A percentile compares a stretch with the other conserved stretches of the same genome.
Evolutionary conservation across 768 basidiomycete species (phyloP).

Genomic region (Mycena alexandri): DNA sequence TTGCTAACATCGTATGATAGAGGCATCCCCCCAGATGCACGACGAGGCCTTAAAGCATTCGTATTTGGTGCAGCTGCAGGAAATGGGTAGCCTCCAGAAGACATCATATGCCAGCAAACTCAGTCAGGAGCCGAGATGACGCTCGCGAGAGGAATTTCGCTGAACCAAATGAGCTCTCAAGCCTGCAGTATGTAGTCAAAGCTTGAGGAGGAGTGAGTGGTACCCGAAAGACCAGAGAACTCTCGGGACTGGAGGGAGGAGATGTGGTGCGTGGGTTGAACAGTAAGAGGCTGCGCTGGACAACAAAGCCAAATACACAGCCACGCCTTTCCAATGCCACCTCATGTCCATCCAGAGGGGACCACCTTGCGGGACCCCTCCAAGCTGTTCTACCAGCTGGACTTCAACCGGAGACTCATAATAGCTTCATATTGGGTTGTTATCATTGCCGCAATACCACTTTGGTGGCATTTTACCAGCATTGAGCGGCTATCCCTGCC

Average conservation of each 20-base stretch:
- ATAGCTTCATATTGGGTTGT: constrained; percentile 84
- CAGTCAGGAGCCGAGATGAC: constrained; percentile 31
- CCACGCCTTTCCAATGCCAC: too few relatives aligned
- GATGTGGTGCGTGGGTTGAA: constrained; percentile 18
- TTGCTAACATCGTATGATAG: constrained; percentile 57
- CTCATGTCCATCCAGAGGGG: constrained; percentile 36
- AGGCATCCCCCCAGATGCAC: constrained; percentile 46
- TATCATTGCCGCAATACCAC: constrained; percentile 82
- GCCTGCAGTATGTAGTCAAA: neutral
- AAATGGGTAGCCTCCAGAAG: constrained; percentile 56
- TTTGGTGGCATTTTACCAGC: constrained; percentile 95
- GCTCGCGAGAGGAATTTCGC: constrained; percentile 13
- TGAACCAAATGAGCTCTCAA: constrained; percentile 4
- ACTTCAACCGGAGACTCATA: constrained; percentile 66
- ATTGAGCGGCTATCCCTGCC: constrained; percentile 88
- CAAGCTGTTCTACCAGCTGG: constrained; percentile 65
- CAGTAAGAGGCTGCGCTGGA: neutral
- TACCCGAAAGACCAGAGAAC: neutral
- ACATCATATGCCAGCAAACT: constrained; percentile 46
- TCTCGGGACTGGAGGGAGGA: neutral
- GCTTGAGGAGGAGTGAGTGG: neutral
- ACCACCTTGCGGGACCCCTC: constrained; percentile 60
- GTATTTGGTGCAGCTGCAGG: constrained; percentile 49
- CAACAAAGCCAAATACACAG: constrained; percentile 38
- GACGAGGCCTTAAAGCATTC: constrained; percentile 49